Conservation (phyloP, 371 early-diverging fungal genomes). For the Rhizopus stolonifer region DNA sequence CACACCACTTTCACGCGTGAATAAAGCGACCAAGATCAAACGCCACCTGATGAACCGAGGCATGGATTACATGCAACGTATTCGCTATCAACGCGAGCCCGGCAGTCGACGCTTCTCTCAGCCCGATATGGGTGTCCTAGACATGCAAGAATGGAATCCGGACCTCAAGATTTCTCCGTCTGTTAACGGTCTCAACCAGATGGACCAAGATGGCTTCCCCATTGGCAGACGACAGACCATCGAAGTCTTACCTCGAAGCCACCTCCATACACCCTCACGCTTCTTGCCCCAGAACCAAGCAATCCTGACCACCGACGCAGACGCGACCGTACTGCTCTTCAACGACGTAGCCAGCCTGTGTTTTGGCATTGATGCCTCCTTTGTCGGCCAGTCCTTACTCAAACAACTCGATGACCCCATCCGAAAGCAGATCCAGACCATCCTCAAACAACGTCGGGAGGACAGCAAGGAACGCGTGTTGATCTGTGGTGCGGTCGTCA, state of each 20-base stretch:
- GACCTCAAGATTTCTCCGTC: slow-evolving; percentile 12
- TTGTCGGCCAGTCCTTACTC: slow-evolving; percentile 29
- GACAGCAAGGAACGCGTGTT: slow-evolving; percentile 38
- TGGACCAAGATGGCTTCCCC: slow-evolving; percentile 10
- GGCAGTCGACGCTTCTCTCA: slow-evolving; percentile 37
- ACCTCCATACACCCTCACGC: slow-evolving; percentile 63
- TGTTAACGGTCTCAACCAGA: slow-evolving; percentile 1
- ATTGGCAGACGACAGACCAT: slow-evolving; percentile 21
- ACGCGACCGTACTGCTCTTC: slow-evolving; percentile 49
- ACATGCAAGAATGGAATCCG: slow-evolving; percentile 10
- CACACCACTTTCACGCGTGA: slow-evolving; percentile 43
- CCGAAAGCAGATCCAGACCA: slow-evolving; percentile 9
- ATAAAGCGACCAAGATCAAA: slow-evolving; percentile 37
- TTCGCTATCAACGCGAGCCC: slow-evolving; percentile 44
- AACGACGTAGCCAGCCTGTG: slow-evolving; percentile 54
- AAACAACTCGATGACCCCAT: slow-evolving; percentile 18
- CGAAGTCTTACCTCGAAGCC: slow-evolving; percentile 7
- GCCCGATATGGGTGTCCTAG: slow-evolving; percentile 40
- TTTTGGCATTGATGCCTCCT: slow-evolving; percentile 23
- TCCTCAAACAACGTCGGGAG: slow-evolving; percentile 8
- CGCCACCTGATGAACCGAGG: slow-evolving; percentile 48
- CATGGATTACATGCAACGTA: slow-evolving; percentile 58
- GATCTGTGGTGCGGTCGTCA: slow-evolving; percentile 58
- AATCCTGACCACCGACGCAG: slow-evolving; percentile 58
- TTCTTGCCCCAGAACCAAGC: slow-evolving; percentile 66